Conservation (phyloP, 257 asterid genomes). For the Primulina eburnea region DNA sequence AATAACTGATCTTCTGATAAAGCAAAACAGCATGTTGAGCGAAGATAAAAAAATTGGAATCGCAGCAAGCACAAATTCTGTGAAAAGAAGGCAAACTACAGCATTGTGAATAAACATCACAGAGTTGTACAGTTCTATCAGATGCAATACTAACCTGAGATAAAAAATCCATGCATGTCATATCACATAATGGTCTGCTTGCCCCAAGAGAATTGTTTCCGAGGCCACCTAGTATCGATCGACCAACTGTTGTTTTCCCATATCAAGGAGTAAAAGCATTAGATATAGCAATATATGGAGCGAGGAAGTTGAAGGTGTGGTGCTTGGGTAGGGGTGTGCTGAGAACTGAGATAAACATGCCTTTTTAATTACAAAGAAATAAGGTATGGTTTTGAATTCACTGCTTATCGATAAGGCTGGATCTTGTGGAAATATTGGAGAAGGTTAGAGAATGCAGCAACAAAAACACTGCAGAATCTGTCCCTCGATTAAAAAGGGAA, state of each 20-base stretch:
- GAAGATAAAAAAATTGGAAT: not conserved
- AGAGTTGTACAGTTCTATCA: not conserved
- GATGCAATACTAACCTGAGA: conserved; percentile 51
- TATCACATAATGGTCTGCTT: conserved; percentile 37
- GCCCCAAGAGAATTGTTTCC: conserved; percentile 40
- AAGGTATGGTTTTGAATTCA: not conserved
- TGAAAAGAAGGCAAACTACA: not conserved
- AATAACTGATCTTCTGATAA: not conserved
- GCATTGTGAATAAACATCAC: not conserved
- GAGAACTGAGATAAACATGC: not conserved
- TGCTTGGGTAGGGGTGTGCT: not conserved
- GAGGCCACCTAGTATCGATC: conserved; percentile 59
- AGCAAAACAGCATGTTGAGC: not conserved
- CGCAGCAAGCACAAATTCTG: conserved; percentile 1
- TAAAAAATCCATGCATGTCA: conserved; percentile 32
- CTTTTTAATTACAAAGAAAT: not conserved
- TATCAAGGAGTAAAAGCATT: conserved; percentile 16
- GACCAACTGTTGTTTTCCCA: conserved; percentile 46
- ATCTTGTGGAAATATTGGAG: not conserved
- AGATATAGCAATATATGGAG: conserved; percentile 3
- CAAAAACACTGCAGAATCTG: not conserved
- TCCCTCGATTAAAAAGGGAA: not conserved
- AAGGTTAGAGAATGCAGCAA: not conserved
- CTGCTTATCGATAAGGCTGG: not conserved
- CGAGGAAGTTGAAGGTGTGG: not conserved